Evolutionary conservation across 139 green algal species (phyloP), one percentile per base, ranked within the genome.

Genomic region (Mesostigma viride): DNA sequence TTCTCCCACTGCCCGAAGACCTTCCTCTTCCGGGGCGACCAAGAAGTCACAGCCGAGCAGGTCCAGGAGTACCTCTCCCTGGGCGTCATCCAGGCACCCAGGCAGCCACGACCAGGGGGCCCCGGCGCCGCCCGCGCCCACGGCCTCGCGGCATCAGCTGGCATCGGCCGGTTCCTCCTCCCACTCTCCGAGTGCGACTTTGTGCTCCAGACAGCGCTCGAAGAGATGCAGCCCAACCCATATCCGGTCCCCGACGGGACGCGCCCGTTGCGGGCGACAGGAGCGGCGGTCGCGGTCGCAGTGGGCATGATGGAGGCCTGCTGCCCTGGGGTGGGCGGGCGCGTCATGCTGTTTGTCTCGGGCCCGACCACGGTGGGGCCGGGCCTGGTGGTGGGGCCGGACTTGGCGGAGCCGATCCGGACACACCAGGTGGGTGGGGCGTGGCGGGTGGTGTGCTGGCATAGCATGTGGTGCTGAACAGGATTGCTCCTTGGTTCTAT

Each of bases 131-230:
- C 47, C 11, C 14, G 61, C 11, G 31, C 3, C 17, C 22, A 17
- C 63, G 22, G 59, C 40, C 11, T 8, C 56, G 56, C 56, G 11
- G n/a, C n/a, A n/a, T n/a, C n/a, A n/a, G 11, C 40, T 1, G 30
- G 28, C 30, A 30, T 65, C 2, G 64, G 47, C 14, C 34, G 62
- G 0, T 86, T 86, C 69, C 65, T 86, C 61, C 45, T 81, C 45
- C 73, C 76, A 6, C 35, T 79, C 44, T 35, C 67, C 3, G 77
- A 86, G 0, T 83, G 77, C 59, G 80, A 84, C 57, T 82, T 81
- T 69, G 53, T 68, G 27, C 59, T 85, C 5, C 45, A 72, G 40
- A 61, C 47, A 11, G 59, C 65, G 31, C 34, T 84, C 5, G 79
- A 85, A 14, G 76, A 81, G 53, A 33, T 84, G 48, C 40, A 68